A percentile compares a stretch with the other conserved stretches of the same genome.
Evolutionary conservation across 768 basidiomycete genomes (phyloP).

Genomic region (Collybiopsis luxurians): DNA sequence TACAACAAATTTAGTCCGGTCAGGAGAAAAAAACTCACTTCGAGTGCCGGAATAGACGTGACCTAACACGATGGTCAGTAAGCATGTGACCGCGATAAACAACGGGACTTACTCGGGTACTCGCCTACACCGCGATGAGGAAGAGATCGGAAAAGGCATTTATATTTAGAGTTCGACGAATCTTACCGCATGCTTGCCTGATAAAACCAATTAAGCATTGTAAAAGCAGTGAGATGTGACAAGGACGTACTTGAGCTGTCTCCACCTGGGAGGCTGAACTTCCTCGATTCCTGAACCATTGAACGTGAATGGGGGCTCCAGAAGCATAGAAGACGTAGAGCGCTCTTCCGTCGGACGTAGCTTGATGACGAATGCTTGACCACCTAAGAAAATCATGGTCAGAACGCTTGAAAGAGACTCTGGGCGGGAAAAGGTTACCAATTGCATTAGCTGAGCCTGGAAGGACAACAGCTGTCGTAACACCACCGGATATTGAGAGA

Average conservation of each 20-base stretch:
- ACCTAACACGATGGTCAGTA: constrained; percentile 23
- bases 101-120: constrained; percentile 49
- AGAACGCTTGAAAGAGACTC: neutral
- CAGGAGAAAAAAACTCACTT: neutral
- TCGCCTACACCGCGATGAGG: constrained; percentile 36
- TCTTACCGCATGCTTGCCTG: constrained; percentile 50
- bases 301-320: constrained; percentile 63
- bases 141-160: neutral
- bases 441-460: constrained; percentile 60
- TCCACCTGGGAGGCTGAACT: constrained; percentile 48
- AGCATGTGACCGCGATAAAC: constrained; percentile 9
- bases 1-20: neutral
- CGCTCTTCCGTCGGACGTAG: constrained; percentile 69
- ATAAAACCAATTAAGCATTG: neutral
- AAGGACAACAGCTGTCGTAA: constrained; percentile 54
- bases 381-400: constrained; percentile 39
- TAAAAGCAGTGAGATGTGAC: neutral
- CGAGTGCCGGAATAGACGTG: constrained; percentile 41
- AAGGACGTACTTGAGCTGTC: constrained; percentile 66
- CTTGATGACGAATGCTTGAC: constrained; percentile 85
- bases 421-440: constrained; percentile 27
- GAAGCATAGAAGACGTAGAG: constrained; percentile 68
- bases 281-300: constrained; percentile 41
- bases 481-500: constrained; percentile 51
- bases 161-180: neutral